Percentiles rank a stretch among this genome's conserved stretches.
These are phyloP conservation scores for Udeniomyces megalosporus DNA, from an alignment of 768 basidiomycete species.

Conservation along the genomic window DNA sequence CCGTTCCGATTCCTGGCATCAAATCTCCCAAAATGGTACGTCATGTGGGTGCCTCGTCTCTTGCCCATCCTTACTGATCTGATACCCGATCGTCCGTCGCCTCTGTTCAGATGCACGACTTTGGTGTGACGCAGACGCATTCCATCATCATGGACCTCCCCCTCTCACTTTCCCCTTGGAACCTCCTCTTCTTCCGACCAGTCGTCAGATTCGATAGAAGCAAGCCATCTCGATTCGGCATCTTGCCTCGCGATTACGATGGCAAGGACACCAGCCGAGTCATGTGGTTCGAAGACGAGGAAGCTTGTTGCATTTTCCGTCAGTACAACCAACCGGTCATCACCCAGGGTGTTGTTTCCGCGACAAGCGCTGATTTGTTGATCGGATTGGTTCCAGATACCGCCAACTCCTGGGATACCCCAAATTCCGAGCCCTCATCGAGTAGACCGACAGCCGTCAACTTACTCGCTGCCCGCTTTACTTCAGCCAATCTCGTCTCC, in stretches of 20 bases:
- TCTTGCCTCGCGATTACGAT: constrained; percentile 27
- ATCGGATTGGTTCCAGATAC: constrained; percentile 22
- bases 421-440: no score
- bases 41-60: constrained; percentile 2
- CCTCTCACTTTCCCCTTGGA: constrained; percentile 30
- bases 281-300: constrained; percentile 25
- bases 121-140: constrained; percentile 29
- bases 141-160: constrained; percentile 33
- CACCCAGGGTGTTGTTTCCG: not conserved
- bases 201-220: constrained; percentile 29
- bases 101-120: constrained; percentile 31
- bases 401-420: constrained; percentile 29
- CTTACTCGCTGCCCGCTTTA: constrained; percentile 30
- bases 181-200: constrained; percentile 25
- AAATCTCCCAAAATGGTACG: constrained; percentile 14
- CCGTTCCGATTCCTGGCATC: not conserved
- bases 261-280: constrained; percentile 19
- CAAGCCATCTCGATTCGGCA: constrained; percentile 29
- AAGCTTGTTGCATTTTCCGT: constrained; percentile 32
- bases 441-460: constrained; percentile 24
- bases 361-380: no score
- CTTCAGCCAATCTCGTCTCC: constrained; percentile 31
- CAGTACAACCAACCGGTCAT: not conserved
- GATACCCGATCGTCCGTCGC: no score
- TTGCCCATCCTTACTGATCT: not conserved